A percentile compares a stretch with the other conserved stretches of the same genome.
phyloP scores from a whole-genome alignment of 352 stramenopile species.

The Blastocystis sp. region DNA sequence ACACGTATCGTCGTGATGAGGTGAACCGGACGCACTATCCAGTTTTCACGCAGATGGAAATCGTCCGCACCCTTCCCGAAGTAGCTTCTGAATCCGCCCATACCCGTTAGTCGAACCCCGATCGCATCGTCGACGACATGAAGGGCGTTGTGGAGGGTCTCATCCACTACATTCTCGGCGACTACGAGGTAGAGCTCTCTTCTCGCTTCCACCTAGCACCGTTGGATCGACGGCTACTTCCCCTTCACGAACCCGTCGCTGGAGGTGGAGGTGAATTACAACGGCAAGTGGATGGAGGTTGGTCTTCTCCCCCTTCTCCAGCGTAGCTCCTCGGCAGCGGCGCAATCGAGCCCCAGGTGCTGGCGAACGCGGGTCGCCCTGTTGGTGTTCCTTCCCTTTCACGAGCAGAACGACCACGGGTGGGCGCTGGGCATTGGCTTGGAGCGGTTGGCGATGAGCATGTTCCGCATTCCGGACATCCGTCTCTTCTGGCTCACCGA shows the following conservation, averaged over 20 bases:
- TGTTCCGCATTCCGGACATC: conserved; percentile 98
- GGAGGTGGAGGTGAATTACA: conserved; percentile 94
- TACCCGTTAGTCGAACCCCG: conserved; percentile 65
- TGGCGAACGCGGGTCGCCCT: conserved; percentile 73
- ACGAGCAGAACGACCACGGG: conserved; percentile 64
- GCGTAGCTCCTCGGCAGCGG: conserved; percentile 81
- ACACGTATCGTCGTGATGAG: conserved; percentile 93
- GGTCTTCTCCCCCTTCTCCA: too few relatives aligned
- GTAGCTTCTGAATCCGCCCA: conserved; percentile 26
- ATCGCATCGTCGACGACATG: conserved; percentile 79
- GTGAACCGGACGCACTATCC: conserved; percentile 97
- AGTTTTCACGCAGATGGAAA: conserved; percentile 98
- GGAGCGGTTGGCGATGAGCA: conserved; percentile 93
- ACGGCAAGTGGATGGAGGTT: conserved; percentile 92
- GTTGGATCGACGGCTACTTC: conserved; percentile 96
- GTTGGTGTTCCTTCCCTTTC: conserved; percentile 63
- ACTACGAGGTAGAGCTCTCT: neutral
- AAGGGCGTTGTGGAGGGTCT: conserved; percentile 86
- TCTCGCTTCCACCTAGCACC: conserved; percentile 74
- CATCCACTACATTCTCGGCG: conserved; percentile 75
- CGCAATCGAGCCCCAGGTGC: conserved; percentile 84
- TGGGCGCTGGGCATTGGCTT: conserved; percentile 96
- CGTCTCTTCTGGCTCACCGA: conserved; percentile 95
- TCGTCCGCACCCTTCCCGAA: conserved; percentile 67
- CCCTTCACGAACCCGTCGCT: conserved; percentile 94